Conservation (phyloP, 257 asterid species). For the Sherardia arvensis region DNA sequence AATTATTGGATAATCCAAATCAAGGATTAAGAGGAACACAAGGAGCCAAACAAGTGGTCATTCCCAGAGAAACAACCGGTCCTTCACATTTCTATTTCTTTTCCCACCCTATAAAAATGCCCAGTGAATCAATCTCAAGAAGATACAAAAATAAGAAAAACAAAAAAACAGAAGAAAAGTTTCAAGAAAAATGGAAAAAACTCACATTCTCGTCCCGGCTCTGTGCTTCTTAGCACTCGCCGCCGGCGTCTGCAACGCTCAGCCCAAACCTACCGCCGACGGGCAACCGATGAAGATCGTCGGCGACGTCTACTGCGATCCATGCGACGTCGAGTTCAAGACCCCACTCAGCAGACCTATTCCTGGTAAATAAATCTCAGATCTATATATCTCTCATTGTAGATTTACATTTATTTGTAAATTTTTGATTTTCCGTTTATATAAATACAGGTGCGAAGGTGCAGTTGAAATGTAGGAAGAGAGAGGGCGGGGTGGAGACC, state of each 20-base stretch:
- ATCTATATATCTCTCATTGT: not conserved
- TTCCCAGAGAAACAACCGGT: not conserved
- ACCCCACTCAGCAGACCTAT: constrained; percentile 15
- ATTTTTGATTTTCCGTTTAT: too few relatives aligned
- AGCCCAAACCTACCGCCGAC: not conserved
- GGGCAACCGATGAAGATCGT: constrained; percentile 4
- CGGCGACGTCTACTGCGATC: constrained; percentile 34
- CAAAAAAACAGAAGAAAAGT: not conserved
- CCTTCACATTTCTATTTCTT: not conserved
- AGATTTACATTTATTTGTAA: not conserved
- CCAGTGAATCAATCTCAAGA: not conserved
- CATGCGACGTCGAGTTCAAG: constrained; percentile 32
- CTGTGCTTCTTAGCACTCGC: constrained; percentile 20
- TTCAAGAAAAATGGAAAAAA: constrained; percentile 25
- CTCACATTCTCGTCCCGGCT: constrained; percentile 16
- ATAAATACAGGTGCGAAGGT: constrained; percentile 23
- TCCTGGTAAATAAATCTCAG: constrained; percentile 2
- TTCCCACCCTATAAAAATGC: not conserved
- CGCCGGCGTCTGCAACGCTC: constrained; percentile 10
- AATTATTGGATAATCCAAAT: not conserved
- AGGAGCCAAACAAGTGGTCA: not conserved
- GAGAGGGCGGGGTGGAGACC: constrained; percentile 1
- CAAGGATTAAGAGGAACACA: not conserved
- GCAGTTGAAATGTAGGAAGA: constrained; percentile 23
- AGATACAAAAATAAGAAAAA: not conserved